phyloP scores from a whole-genome alignment of 805 yeast species.

The Candida michaelii region DNA sequence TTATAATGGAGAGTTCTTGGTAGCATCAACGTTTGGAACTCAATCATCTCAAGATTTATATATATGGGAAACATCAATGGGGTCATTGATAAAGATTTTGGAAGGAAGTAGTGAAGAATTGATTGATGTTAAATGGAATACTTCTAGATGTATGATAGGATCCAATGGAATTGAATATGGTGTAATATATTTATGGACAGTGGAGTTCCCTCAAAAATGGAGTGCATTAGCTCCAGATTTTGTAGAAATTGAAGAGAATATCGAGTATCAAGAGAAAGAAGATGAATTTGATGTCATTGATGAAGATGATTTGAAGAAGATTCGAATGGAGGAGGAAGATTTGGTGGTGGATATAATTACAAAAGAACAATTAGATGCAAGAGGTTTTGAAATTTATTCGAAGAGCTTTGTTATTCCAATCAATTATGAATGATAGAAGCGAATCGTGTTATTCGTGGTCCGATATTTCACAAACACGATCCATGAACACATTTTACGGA shows the following conservation, averaged over 20 bases:
- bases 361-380: constrained; percentile 63
- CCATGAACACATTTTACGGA: too few relatives aligned
- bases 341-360: constrained; percentile 65
- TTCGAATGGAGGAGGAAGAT: constrained; percentile 62
- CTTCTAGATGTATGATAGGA: constrained; percentile 66
- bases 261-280: constrained; percentile 82
- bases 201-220: constrained; percentile 88
- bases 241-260: constrained; percentile 89
- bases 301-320: constrained; percentile 62
- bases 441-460: too few relatives aligned
- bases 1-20: constrained; percentile 74
- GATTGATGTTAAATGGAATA: constrained; percentile 85
- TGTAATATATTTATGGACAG: constrained; percentile 76
- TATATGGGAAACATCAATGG: constrained; percentile 89
- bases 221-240: constrained; percentile 96
- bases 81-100: constrained; percentile 81
- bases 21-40: constrained; percentile 79
- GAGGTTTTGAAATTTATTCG: constrained; percentile 58
- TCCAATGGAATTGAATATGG: constrained; percentile 89
- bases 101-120: constrained; percentile 92
- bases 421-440: constrained; percentile 3
- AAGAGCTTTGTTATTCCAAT: constrained; percentile 65
- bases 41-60: constrained; percentile 82
- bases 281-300: constrained; percentile 86
- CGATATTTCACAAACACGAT: too few relatives aligned